phyloP scores from a whole-genome alignment of 2,329 filamentous ascomycete genomes.

The Neofusicoccum parvum region DNA sequence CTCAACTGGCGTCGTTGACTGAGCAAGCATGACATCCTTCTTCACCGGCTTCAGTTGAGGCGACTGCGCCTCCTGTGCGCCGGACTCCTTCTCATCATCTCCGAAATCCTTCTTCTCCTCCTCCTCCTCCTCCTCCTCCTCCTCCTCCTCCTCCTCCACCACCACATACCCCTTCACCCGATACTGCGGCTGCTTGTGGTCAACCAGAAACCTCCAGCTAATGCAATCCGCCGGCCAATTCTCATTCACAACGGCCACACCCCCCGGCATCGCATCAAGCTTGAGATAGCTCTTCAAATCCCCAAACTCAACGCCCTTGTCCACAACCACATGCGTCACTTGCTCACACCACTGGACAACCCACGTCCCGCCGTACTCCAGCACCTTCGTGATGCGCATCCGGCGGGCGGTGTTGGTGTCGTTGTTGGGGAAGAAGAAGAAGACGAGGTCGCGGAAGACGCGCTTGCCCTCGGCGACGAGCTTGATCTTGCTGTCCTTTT shows the following conservation, averaged over 20 bases:
- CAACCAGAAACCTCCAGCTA: slow-evolving; percentile 42
- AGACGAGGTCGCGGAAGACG: slow-evolving; percentile 30
- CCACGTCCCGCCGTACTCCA: slow-evolving; percentile 74
- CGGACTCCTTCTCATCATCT: not conserved
- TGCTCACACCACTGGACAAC: slow-evolving; percentile 55
- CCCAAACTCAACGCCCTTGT: slow-evolving; percentile 65
- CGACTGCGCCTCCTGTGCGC: slow-evolving; percentile 37
- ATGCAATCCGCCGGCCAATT: slow-evolving; percentile 50
- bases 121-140: too few relatives aligned
- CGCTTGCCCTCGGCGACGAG: slow-evolving; percentile 36
- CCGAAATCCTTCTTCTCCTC: too few relatives aligned
- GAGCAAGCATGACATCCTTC: slow-evolving; percentile 42
- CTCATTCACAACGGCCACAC: slow-evolving; percentile 55
- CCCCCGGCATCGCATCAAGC: slow-evolving; percentile 50
- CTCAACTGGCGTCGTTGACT: slow-evolving; percentile 42
- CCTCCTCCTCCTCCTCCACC: not conserved
- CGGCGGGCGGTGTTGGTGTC: slow-evolving; percentile 69
- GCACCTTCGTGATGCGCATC: slow-evolving; percentile 69
- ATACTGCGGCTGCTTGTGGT: slow-evolving; percentile 63
- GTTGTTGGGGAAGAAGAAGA: slow-evolving; percentile 74
- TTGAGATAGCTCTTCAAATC: slow-evolving; percentile 64
- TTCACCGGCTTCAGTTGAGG: slow-evolving; percentile 54
- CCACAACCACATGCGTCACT: slow-evolving; percentile 75
- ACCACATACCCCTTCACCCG: slow-evolving; percentile 54
- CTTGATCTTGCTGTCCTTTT: slow-evolving; percentile 34